Conservation (phyloP, 805 yeast species). For the Ogataea ramenticola region DNA sequence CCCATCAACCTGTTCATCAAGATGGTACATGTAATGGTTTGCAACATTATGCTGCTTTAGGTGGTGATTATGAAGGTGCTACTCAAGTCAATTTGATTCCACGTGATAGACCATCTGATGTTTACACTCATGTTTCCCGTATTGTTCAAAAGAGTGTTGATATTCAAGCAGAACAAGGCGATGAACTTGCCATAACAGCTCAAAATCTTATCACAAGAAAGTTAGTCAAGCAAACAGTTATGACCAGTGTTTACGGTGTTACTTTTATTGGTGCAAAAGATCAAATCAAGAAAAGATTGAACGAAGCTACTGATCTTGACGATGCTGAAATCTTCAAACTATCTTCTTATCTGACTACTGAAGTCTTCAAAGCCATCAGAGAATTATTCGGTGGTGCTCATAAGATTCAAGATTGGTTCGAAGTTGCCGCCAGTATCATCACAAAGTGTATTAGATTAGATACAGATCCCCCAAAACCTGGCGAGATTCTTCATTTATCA, state of each 20-base stretch:
- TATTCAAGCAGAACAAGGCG: slow-evolving; percentile 45
- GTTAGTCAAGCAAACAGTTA: slow-evolving; percentile 92
- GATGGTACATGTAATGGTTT: slow-evolving; percentile 86
- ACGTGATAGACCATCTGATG: slow-evolving; percentile 68
- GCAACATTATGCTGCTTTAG: slow-evolving; percentile 82
- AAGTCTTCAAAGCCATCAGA: slow-evolving; percentile 78
- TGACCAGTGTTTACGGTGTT: slow-evolving; percentile 98
- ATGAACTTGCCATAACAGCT: slow-evolving; percentile 45
- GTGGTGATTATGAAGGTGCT: slow-evolving; percentile 83
- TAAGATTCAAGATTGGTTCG: slow-evolving; percentile 93
- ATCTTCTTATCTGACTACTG: slow-evolving; percentile 62
- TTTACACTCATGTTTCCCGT: slow-evolving; percentile 62
- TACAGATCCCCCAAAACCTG: slow-evolving; percentile 28
- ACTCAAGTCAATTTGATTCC: slow-evolving; percentile 70
- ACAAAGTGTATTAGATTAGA: slow-evolving; percentile 71
- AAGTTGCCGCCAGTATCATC: slow-evolving; percentile 74
- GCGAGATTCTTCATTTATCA: slow-evolving; percentile 61
- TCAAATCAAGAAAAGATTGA: slow-evolving; percentile 75
- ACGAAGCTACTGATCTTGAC: slow-evolving; percentile 27
- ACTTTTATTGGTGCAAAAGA: slow-evolving; percentile 89
- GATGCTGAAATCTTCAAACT: slow-evolving; percentile 33
- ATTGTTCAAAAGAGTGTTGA: slow-evolving; percentile 52
- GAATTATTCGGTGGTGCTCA: slow-evolving; percentile 90
- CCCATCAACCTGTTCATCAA: slow-evolving; percentile 76
- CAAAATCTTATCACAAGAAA: slow-evolving; percentile 69